A percentile compares a stretch with the other conserved stretches of the same genome.
These are phyloP conservation scores for Solanum chiquidenum DNA, from an alignment of 257 asterid genomes.

Conservation along the genomic window DNA sequence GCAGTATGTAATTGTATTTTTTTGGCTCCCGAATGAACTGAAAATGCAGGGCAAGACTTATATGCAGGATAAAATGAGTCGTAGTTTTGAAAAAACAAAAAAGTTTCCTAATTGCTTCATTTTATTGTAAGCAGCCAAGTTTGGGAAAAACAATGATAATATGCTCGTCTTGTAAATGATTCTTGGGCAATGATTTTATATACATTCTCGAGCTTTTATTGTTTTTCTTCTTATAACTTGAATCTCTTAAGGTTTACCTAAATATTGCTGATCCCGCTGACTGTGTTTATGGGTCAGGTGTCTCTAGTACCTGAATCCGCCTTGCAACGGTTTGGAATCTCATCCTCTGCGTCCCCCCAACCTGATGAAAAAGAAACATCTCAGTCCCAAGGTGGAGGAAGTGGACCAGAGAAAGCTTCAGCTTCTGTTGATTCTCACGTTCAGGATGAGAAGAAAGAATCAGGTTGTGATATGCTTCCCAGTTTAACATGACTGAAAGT, in stretches of 20 bases:
- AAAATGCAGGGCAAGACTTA: not conserved
- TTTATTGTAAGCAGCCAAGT: not conserved
- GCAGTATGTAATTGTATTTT: not conserved
- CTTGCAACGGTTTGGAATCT: slow-evolving; percentile 41
- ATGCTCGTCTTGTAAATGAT: not conserved
- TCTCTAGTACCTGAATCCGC: slow-evolving; percentile 21
- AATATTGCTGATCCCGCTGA: not conserved
- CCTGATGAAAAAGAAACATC: slow-evolving; percentile 34
- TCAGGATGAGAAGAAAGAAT: slow-evolving; percentile 29
- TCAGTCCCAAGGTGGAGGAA: slow-evolving; percentile 28
- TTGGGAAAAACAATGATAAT: not conserved
- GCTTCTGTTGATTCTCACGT: slow-evolving; percentile 23
- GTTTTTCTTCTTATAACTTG: not conserved
- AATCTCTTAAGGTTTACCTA: not conserved
- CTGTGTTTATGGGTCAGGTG: slow-evolving; percentile 8
- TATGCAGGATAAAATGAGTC: not conserved
- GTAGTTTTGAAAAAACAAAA: not conserved
- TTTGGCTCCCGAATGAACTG: not conserved
- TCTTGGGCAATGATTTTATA: not conserved
- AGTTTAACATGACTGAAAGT: slow-evolving; percentile 2
- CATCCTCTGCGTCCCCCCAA: slow-evolving; percentile 52
- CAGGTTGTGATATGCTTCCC: slow-evolving; percentile 38
- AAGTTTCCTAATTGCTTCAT: not conserved
- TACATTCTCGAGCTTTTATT: not conserved
- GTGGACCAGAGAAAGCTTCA: slow-evolving; percentile 12